Percentiles rank a stretch among this genome's conserved stretches.
Evolutionary conservation across 2,329 filamentous ascomycete species (phyloP).

Genomic region (Rachicladosporium sp.): DNA sequence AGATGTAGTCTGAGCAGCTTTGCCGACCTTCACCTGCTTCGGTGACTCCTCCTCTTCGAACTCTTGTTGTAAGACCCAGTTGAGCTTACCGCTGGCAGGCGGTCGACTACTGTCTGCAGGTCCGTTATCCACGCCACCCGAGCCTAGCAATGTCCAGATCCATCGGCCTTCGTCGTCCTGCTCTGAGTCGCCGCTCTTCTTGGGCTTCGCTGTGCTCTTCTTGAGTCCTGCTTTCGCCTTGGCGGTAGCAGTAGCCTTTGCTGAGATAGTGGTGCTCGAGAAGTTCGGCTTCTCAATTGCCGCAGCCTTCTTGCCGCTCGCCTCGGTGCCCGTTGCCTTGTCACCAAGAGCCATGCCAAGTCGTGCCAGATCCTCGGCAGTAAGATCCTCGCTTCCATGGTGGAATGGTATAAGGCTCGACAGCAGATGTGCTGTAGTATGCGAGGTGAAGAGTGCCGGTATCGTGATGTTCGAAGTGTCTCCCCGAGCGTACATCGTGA

Average conservation of each 20-base stretch:
- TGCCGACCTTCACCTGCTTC: slow-evolving; percentile 15
- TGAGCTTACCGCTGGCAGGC: slow-evolving; percentile 59
- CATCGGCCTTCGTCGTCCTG: slow-evolving; percentile 19
- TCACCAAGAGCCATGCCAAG: slow-evolving; percentile 28
- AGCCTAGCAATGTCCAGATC: slow-evolving; percentile 32
- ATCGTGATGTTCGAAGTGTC: slow-evolving; percentile 93
- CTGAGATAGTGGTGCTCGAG: slow-evolving; percentile 13
- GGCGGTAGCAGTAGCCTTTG: slow-evolving; percentile 10
- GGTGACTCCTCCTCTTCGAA: slow-evolving; percentile 45
- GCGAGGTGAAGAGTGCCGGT: slow-evolving; percentile 84
- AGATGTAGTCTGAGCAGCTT: slow-evolving; percentile 8
- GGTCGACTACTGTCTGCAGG: slow-evolving; percentile 45
- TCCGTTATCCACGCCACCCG: slow-evolving; percentile 4
- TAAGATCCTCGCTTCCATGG: slow-evolving; percentile 47
- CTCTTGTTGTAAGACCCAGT: slow-evolving; percentile 59
- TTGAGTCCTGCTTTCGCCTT: slow-evolving; percentile 6
- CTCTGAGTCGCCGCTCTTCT: slow-evolving; percentile 1
- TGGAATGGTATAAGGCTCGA: slow-evolving; percentile 72
- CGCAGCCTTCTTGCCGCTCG: slow-evolving; percentile 5
- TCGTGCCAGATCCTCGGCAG: slow-evolving; percentile 47
- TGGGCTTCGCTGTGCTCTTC: slow-evolving; percentile 16
- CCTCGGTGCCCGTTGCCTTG: slow-evolving; percentile 8
- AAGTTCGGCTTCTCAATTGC: slow-evolving; percentile 15
- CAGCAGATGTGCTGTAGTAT: slow-evolving; percentile 85
- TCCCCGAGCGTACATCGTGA: slow-evolving; percentile 97